phyloP scores from a whole-genome alignment of 768 basidiomycete genomes.

The Sporobolomyces pararoseus region DNA sequence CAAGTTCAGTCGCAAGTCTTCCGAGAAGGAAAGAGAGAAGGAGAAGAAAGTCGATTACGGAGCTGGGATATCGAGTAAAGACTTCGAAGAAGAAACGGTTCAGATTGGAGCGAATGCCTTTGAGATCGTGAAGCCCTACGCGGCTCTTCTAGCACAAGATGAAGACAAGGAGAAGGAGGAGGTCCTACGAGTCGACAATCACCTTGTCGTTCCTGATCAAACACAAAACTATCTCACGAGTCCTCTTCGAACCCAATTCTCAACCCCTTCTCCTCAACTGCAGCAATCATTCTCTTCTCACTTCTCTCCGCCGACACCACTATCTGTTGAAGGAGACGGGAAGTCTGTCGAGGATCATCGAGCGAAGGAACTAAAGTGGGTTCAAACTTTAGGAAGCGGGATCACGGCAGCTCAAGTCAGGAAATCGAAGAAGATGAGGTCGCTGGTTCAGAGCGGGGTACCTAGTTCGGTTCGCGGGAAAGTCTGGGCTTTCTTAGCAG shows the following conservation, averaged over 20 bases:
- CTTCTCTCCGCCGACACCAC: constrained; percentile 31
- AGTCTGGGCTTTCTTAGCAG: constrained; percentile 59
- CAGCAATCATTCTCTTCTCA: constrained; percentile 1
- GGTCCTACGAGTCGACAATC: not conserved
- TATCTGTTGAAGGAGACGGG: constrained; percentile 2
- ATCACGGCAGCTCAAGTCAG: constrained; percentile 58
- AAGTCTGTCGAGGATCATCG: constrained; percentile 60
- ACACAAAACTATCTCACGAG: not conserved
- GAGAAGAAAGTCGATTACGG: constrained; percentile 11
- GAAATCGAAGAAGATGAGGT: constrained; percentile 74
- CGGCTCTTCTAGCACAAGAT: not conserved
- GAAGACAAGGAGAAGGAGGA: not conserved
- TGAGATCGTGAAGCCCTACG: constrained; percentile 38
- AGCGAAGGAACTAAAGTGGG: constrained; percentile 70
- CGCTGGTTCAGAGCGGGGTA: constrained; percentile 68
- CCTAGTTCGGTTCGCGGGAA: constrained; percentile 77
- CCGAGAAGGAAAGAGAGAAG: not conserved
- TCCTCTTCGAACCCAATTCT: not conserved
- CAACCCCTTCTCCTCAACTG: not conserved
- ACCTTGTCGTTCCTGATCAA: not conserved
- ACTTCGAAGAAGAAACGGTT: constrained; percentile 37
- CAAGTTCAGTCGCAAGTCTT: constrained; percentile 16
- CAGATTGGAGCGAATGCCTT: constrained; percentile 30
- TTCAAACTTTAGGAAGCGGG: constrained; percentile 7
- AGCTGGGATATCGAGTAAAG: constrained; percentile 30